Percentiles rank a stretch among this genome's conserved stretches.
Evolutionary conservation across 2,329 filamentous ascomycete species (phyloP).

Genomic region (Diplodia sapinea): DNA sequence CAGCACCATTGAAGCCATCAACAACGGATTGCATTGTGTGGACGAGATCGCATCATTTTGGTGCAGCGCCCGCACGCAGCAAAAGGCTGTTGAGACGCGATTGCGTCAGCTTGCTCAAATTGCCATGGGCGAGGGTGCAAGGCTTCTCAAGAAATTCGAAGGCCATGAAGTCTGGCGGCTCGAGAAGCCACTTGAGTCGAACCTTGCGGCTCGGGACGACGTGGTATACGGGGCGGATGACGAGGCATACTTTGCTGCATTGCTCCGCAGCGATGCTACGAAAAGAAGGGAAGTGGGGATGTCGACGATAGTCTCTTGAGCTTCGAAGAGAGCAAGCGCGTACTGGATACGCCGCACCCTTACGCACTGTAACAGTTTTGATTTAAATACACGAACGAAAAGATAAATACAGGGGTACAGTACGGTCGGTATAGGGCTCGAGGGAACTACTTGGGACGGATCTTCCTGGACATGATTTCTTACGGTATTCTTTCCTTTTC

Average conservation of each 20-base stretch:
- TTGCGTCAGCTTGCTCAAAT: constrained; percentile 53
- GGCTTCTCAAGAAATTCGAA: not conserved
- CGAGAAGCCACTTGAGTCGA: constrained; percentile 20
- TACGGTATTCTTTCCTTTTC: not conserved
- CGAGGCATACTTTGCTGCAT: constrained; percentile 18
- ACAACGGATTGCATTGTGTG: constrained; percentile 60
- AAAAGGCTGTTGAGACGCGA: constrained; percentile 56
- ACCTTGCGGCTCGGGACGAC: constrained; percentile 44
- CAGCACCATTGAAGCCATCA: constrained; percentile 60
- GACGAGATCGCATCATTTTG: constrained; percentile 64
- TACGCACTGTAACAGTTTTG: not conserved
- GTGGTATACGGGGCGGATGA: constrained; percentile 47
- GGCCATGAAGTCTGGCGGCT: constrained; percentile 16
- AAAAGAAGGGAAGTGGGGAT: constrained; percentile 9
- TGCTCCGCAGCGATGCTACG: not conserved
- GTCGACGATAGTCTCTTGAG: constrained; percentile 9
- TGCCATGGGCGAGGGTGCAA: constrained; percentile 32
- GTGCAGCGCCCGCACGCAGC: constrained; percentile 62
- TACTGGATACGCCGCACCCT: constrained; percentile 15
- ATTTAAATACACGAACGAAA: constrained; percentile 1
- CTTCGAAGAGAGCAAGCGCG: not conserved
- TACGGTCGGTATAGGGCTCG: constrained; percentile 1
- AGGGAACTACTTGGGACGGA: not conserved
- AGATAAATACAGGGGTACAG: constrained; percentile 19
- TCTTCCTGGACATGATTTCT: constrained; percentile 6